Conservation (phyloP, 352 stramenopile genomes). For the Globisporangium emineosum region DNA sequence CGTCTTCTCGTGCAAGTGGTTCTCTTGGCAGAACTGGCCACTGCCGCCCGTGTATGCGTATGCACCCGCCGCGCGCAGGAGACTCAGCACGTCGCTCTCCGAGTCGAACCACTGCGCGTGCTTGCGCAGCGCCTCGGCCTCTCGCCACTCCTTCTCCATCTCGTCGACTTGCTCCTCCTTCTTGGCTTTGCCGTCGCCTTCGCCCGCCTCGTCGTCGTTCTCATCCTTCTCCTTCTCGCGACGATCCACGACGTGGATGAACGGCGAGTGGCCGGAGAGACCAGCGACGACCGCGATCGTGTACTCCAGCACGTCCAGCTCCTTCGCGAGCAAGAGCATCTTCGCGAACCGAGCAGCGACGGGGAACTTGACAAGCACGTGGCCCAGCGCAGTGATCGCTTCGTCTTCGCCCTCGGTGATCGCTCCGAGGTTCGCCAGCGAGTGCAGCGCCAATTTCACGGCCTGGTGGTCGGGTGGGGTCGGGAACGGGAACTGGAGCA, state of each 20-base stretch:
- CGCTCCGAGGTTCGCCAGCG: slow-evolving; percentile 80
- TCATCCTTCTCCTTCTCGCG: slow-evolving; percentile 45
- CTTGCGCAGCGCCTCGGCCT: slow-evolving; percentile 68
- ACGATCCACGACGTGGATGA: slow-evolving; percentile 60
- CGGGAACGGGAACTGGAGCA: slow-evolving; percentile 96
- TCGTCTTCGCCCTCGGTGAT: slow-evolving; percentile 57
- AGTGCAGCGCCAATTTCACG: slow-evolving; percentile 81
- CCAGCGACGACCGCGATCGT: slow-evolving; percentile 78
- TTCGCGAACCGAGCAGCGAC: slow-evolving; percentile 87
- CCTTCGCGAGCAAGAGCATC: slow-evolving; percentile 85
- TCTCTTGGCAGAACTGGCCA: slow-evolving; percentile 63
- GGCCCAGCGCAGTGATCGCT: slow-evolving; percentile 78
- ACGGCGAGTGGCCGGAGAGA: slow-evolving; percentile 72
- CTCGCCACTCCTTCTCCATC: slow-evolving; percentile 70
- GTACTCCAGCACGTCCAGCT: slow-evolving; percentile 71
- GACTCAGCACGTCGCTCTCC: slow-evolving; percentile 80
- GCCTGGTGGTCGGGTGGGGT: slow-evolving; percentile 89
- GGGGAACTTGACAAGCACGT: slow-evolving; percentile 82
- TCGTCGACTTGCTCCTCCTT: slow-evolving; percentile 41
- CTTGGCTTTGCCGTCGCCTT: slow-evolving; percentile 21
- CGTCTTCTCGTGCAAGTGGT: slow-evolving; percentile 82
- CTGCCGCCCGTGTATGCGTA: slow-evolving; percentile 73
- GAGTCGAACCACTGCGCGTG: slow-evolving; percentile 74
- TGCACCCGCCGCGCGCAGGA: slow-evolving; percentile 70
- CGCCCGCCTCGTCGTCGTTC: slow-evolving; percentile 19